Conservation (phyloP, 1,284 basidiomycete genomes). For the Grifola frondosa region DNA sequence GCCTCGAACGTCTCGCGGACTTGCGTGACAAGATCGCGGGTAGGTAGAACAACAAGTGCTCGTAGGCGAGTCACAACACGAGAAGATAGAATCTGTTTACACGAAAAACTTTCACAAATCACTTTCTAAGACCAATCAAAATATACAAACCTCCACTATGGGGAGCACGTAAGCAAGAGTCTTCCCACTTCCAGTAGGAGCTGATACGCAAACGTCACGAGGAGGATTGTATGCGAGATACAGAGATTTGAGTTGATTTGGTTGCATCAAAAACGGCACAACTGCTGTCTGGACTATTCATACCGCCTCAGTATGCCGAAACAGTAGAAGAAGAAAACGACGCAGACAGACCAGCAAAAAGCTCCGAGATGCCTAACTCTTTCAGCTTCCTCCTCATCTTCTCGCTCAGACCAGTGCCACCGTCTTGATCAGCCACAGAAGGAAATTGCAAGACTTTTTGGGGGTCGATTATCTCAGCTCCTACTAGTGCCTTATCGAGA, state of each 20-base stretch:
- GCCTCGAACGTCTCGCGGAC: conserved; percentile 91
- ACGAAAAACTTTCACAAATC: not conserved
- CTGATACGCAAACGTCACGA: conserved; percentile 92
- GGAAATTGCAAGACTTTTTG: conserved; percentile 48
- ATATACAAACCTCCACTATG: conserved; percentile 73
- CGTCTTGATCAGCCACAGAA: conserved; percentile 39
- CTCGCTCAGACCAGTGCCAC: conserved; percentile 53
- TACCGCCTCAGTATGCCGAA: conserved; percentile 3
- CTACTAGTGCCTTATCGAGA: conserved; percentile 70
- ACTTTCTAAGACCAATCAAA: no score
- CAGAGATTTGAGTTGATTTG: conserved; percentile 44
- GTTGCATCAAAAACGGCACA: conserved; percentile 71
- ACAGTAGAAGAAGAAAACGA: conserved; percentile 6
- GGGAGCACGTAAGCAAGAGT: conserved; percentile 94
- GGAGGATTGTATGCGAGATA: conserved; percentile 74
- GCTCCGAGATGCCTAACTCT: conserved; percentile 76
- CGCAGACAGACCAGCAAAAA: conserved; percentile 77
- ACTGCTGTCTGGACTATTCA: conserved; percentile 78
- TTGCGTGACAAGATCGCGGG: conserved; percentile 92
- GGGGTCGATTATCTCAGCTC: conserved; percentile 73
- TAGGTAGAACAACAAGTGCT: conserved; percentile 93
- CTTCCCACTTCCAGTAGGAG: conserved; percentile 97
- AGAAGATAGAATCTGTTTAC: conserved; percentile 66
- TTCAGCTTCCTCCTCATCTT: conserved; percentile 63
- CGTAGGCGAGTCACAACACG: conserved; percentile 82